Evolutionary conservation across 2,329 filamentous ascomycete species (phyloP), one percentile per base, ranked within the genome.

Genomic region (Myrmaecium sp.): DNA sequence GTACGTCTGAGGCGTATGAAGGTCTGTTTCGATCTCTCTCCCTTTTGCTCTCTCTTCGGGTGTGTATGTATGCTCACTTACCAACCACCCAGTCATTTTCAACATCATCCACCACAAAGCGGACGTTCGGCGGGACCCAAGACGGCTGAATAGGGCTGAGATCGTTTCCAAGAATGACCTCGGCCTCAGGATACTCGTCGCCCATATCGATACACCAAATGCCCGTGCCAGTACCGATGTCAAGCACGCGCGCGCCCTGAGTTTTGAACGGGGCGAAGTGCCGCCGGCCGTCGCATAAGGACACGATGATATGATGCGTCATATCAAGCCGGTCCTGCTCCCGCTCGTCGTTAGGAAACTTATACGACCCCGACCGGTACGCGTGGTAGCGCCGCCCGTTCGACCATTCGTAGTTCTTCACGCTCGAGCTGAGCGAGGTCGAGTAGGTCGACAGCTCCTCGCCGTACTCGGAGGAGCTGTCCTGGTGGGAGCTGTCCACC

Each of bases 151-250:
- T 50, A 31, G 49, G 48, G 5, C 35, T 41, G 5, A 54, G 38
- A 23, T 54, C 49, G 13, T 43, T 52, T 26, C 50, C 49, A 3
- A 49, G 20, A 5, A 36, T 28, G 21, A 54, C 43, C n/a, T 48
- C 39, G 11, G 39, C 34, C 18, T 35, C 41, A 2, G 47, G 47
- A 21, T 50, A 34, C 32, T 46, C 41, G 30, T 51, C 49, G 14
- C 46, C 50, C 27, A 51, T 45, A 32, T 53, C 51, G 14, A 53
- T 46, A 16, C 47, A 46, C 50, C 50, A 54, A 21, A 53, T 52
- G 17, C 50, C 49, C 1, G 51, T 53, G 14, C 49, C 46, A 1
- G 54, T 57, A 14, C 54, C 54, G 4, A 59, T 33, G 33, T 51
- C 47, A 14, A 51, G 42, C 8, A 49, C 41, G 14, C 45, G 35